Conservation (phyloP, 2,329 filamentous ascomycete species). For the Fusarium coicis region DNA sequence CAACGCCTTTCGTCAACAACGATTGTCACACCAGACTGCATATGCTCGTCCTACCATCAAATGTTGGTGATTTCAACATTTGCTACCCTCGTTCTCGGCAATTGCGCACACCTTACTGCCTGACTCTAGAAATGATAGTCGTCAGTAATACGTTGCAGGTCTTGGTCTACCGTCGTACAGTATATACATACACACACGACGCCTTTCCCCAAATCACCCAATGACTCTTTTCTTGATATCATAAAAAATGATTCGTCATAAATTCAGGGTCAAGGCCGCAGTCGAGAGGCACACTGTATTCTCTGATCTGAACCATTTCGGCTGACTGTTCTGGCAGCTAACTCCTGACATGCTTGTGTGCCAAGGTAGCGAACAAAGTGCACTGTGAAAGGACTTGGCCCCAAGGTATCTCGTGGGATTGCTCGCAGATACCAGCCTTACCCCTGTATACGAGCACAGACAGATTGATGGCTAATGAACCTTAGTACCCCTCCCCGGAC, state of each 20-base stretch:
- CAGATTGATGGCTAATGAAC: slow-evolving; percentile 9
- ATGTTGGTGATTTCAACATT: not conserved
- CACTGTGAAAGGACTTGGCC: slow-evolving; percentile 32
- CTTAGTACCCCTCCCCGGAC: slow-evolving; percentile 26
- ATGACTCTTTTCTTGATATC: slow-evolving; percentile 12
- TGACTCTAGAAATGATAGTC: slow-evolving; percentile 18
- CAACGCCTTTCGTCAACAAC: slow-evolving; percentile 9
- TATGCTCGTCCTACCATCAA: not conserved
- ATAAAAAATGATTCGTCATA: slow-evolving; percentile 42
- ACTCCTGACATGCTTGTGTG: slow-evolving; percentile 6
- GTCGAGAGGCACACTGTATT: not conserved
- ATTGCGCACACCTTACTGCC: slow-evolving; percentile 9
- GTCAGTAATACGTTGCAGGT: slow-evolving; percentile 21
- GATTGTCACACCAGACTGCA: slow-evolving; percentile 7
- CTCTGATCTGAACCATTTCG: slow-evolving; percentile 3
- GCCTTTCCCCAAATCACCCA: not conserved
- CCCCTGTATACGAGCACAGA: slow-evolving; percentile 16
- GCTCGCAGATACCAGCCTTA: not conserved
- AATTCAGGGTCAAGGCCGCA: slow-evolving; percentile 18
- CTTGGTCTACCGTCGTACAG: slow-evolving; percentile 7
- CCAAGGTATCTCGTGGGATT: not conserved
- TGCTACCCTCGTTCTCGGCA: slow-evolving; percentile 7
- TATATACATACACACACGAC: not conserved
- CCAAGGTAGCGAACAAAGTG: not conserved
- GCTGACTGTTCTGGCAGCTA: slow-evolving; percentile 22